These are phyloP conservation scores for Petunia hybrid DNA, from an alignment of 305 asterid genomes.

Conservation along the genomic window DNA sequence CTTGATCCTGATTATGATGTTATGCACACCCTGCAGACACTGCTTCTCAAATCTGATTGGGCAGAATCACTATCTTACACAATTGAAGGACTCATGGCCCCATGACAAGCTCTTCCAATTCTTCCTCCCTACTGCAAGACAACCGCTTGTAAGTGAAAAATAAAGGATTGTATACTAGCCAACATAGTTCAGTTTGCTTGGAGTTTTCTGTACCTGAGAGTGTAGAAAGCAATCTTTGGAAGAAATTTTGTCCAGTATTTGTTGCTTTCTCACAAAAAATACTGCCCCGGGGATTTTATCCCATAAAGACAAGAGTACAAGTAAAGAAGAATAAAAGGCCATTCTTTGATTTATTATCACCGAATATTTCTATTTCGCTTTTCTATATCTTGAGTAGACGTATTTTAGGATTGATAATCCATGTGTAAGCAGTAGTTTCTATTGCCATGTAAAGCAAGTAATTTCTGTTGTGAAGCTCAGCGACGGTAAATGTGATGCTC, in stretches of 20 bases:
- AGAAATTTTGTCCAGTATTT: background rate
- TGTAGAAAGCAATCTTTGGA: background rate
- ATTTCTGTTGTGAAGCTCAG: no score
- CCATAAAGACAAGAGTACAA: background rate
- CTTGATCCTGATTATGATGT: slow-evolving; percentile 85
- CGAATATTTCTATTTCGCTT: no score
- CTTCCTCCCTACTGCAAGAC: slow-evolving; percentile 11
- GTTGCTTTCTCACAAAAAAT: slow-evolving; percentile 14
- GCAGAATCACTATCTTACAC: slow-evolving; percentile 75
- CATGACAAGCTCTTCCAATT: slow-evolving; percentile 40
- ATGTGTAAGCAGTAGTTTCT: no score
- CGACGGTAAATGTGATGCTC: no score
- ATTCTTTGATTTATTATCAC: background rate
- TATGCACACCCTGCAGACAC: slow-evolving; percentile 71
- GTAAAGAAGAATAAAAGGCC: background rate
- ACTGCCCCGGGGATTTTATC: slow-evolving; percentile 13
- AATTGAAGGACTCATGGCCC: slow-evolving; percentile 88
- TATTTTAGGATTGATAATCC: no score
- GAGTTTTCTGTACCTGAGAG: background rate
- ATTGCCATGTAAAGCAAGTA: no score
- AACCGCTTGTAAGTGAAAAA: background rate
- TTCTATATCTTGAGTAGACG: no score
- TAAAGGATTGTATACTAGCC: background rate
- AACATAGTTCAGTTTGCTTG: background rate
- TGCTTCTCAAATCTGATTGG: slow-evolving; percentile 76